Base-by-base conservation (phyloP, 1,284 basidiomycete species). In the Puccinia polysora region DNA sequence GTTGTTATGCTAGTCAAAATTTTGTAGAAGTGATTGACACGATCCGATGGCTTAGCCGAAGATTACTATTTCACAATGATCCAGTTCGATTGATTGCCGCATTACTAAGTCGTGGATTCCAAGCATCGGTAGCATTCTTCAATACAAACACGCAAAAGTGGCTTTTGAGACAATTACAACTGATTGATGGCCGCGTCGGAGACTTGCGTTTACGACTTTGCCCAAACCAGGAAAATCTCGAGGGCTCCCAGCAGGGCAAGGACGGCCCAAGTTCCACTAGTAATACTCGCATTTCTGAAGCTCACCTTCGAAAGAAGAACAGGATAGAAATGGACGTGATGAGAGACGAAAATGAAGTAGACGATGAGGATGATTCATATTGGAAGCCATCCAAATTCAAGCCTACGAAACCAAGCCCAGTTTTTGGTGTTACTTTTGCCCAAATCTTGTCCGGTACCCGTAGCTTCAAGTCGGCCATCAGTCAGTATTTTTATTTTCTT, bases 381-480 rank as follows among this genome's bases (percentile, higher is more conserved):
- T 70, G 68, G 68, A 70, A 58, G 23, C 12, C 34, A 0, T 63
- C 73, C 53, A 49, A 56, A 58, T 75, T 76, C 68, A 70, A 63
- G 52, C 90, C 90, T 0, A 89, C 84, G 7, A 88, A 87, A 78
- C 81, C 84, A 10, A 92, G 89, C 74, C 89, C 93, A 0, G 81
- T 89, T 25, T 83, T 87, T 67, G 84, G 90, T 38, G 83, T 88
- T 1, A 82, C 91, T n/a, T 96, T 97, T 78, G 92, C 90, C 0
- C 89, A 90, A 78, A 85, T 94, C 74, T 88, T 91, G 78, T 84
- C 91, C 7, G 86, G 86, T 1, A 88, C 89, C 2, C 89, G 87
- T 80, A 93, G 90, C 76, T 94, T 89, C 78, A 91, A 96, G 77
- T 89, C 89, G 71, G 90, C 91, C 0, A 86, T 96, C 55, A 92